Conservation (phyloP, 2,329 filamentous ascomycete species). For the Biscogniauxia marginata region DNA sequence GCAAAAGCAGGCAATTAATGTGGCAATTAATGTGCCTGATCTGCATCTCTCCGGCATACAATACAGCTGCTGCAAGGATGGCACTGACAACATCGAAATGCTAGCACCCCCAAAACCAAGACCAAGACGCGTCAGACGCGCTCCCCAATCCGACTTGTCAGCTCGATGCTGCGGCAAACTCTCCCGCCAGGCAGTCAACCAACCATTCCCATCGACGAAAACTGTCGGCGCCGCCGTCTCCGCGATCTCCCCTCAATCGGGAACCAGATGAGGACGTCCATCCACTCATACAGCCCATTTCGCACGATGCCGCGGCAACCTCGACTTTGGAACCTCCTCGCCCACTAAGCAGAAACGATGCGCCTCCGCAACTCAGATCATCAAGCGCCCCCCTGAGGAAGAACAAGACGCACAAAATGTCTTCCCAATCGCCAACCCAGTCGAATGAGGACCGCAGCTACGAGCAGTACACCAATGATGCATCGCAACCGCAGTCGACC, state of each 20-base stretch:
- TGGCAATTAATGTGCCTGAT: neutral
- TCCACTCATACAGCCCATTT: constrained; percentile 3
- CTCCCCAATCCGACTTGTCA: constrained; percentile 1
- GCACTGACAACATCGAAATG: constrained; percentile 24
- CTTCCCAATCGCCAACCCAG: constrained; percentile 56
- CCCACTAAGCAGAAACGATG: constrained; percentile 19
- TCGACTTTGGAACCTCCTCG: constrained; percentile 7
- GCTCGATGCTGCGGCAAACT: constrained; percentile 1
- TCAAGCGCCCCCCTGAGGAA: constrained; percentile 12
- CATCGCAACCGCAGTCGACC: constrained; percentile 27
- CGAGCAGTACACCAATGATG: constrained; percentile 38
- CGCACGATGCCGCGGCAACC: constrained; percentile 10
- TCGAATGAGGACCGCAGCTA: constrained; percentile 58
- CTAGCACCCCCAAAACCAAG: constrained; percentile 13
- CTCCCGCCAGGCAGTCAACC: constrained; percentile 6
- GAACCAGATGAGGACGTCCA: constrained; percentile 7
- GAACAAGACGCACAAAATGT: constrained; percentile 41
- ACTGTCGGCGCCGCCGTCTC: constrained; percentile 4
- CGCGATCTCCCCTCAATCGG: neutral
- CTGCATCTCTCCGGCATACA: neutral
- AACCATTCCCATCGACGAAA: constrained; percentile 1
- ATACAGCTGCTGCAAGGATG: constrained; percentile 21
- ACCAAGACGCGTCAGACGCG: constrained; percentile 25
- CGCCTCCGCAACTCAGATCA: constrained; percentile 7
- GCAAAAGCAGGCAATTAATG: no score